Percentiles rank a stretch among this genome's conserved stretches.
Evolutionary conservation across 2,329 filamentous ascomycete genomes (phyloP).

Genomic region (Massarina eburnea): DNA sequence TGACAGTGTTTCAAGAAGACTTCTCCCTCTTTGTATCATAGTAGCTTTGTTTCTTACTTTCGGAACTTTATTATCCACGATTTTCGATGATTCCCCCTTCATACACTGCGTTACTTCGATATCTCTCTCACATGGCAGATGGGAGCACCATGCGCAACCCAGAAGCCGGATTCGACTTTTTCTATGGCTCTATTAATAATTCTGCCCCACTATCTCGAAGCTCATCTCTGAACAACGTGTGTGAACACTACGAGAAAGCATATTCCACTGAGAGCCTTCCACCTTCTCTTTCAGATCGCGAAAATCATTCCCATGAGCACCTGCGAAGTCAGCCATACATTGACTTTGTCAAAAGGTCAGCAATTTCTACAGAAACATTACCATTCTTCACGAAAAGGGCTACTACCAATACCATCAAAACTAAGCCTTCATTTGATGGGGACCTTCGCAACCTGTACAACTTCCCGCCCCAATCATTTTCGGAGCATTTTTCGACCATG

Average conservation of each 20-base stretch:
- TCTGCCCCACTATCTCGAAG: background rate
- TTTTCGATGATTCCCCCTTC: background rate
- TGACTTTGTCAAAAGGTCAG: no score
- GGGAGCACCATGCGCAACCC: background rate
- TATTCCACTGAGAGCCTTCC: no score
- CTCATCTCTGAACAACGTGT: no score
- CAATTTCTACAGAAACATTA: no score
- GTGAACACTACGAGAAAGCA: no score
- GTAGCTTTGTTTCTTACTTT: no score
- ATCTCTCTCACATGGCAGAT: background rate
- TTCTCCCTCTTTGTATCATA: no score
- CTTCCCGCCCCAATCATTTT: background rate
- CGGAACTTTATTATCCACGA: no score
- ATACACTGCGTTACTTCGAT: background rate
- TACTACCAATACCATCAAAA: background rate
- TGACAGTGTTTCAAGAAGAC: no score
- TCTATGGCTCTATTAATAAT: background rate
- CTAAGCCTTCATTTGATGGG: background rate
- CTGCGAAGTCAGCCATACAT: no score
- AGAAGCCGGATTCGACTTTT: background rate
- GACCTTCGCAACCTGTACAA: background rate
- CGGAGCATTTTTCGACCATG: background rate
- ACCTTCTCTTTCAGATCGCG: background rate
- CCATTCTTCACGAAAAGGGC: background rate
- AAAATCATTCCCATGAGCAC: background rate